These are phyloP conservation scores for Catharanthus roseus DNA, from an alignment of 257 asterid genomes.

Conservation along the genomic window DNA sequence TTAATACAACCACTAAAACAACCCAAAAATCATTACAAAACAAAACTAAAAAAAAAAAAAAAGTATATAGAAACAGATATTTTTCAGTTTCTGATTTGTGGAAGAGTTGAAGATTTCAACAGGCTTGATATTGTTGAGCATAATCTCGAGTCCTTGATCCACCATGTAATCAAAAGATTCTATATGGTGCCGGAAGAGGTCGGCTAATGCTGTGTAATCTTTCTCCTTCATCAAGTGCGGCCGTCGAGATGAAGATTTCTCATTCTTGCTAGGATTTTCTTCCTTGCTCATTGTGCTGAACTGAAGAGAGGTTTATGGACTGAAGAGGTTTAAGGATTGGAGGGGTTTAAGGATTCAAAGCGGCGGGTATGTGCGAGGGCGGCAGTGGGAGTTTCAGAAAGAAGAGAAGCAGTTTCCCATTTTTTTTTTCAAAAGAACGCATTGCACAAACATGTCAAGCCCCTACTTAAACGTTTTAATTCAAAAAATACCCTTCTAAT, in stretches of 20 bases:
- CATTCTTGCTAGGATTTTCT: not conserved
- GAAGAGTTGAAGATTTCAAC: conserved; percentile 45
- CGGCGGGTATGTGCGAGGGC: too few relatives aligned
- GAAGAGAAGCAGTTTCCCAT: too few relatives aligned
- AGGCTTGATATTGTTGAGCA: conserved; percentile 56
- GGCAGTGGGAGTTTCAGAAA: too few relatives aligned
- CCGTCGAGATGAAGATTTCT: conserved; percentile 16
- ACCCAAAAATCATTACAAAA: too few relatives aligned
- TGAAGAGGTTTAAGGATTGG: too few relatives aligned
- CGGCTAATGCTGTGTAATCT: conserved; percentile 54
- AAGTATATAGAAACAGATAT: conserved; percentile 56
- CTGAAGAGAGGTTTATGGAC: not conserved
- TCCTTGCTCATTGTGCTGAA: not conserved
- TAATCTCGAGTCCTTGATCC: conserved; percentile 51
- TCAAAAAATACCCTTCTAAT: too few relatives aligned
- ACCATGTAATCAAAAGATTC: conserved; percentile 80
- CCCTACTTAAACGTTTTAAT: too few relatives aligned
- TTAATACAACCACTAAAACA: too few relatives aligned
- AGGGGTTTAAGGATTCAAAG: too few relatives aligned
- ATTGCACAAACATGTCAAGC: too few relatives aligned
- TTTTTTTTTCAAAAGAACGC: too few relatives aligned
- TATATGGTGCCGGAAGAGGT: conserved; percentile 66
- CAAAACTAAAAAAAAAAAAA: not conserved
- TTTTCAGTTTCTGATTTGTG: conserved; percentile 50
- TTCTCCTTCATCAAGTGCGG: conserved; percentile 65